A percentile compares a stretch with the other conserved stretches of the same genome.
These are phyloP conservation scores for Cryphonectria nitschkei DNA, from an alignment of 2,329 filamentous ascomycete genomes.

Conservation along the genomic window DNA sequence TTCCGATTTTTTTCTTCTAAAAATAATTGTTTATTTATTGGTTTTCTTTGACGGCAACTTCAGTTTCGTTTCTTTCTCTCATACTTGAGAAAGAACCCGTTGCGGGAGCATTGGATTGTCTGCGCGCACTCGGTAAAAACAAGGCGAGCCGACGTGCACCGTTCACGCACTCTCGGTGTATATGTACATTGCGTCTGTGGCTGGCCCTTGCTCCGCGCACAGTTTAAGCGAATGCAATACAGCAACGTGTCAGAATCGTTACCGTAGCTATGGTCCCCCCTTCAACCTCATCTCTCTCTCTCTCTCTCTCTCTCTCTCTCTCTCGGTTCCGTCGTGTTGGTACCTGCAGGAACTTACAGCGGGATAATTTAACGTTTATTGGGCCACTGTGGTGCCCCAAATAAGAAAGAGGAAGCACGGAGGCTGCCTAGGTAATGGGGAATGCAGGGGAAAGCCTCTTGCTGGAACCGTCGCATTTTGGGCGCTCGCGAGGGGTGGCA, in stretches of 20 bases:
- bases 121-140: not conserved
- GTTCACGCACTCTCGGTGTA: not conserved
- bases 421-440: not conserved
- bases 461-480: not conserved
- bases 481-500: not conserved
- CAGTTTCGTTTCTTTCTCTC: not conserved
- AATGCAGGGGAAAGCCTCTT: not conserved
- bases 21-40: not conserved
- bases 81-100: not conserved
- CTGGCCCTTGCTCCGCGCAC: not conserved
- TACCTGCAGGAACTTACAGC: not conserved
- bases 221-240: slow-evolving; percentile 2
- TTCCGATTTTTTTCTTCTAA: not conserved
- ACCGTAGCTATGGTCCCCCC: not conserved
- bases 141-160: not conserved
- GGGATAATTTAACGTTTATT: not conserved
- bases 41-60: not conserved
- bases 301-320: not conserved
- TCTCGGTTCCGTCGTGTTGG: not conserved
- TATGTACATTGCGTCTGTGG: not conserved
- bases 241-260: not conserved
- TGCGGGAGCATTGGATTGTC: not conserved
- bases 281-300: too few species aligned
- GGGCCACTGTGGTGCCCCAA: not conserved
- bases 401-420: not conserved